phyloP scores from a whole-genome alignment of 495 filamentous ascomycete genomes.

The Halenospora varia region DNA sequence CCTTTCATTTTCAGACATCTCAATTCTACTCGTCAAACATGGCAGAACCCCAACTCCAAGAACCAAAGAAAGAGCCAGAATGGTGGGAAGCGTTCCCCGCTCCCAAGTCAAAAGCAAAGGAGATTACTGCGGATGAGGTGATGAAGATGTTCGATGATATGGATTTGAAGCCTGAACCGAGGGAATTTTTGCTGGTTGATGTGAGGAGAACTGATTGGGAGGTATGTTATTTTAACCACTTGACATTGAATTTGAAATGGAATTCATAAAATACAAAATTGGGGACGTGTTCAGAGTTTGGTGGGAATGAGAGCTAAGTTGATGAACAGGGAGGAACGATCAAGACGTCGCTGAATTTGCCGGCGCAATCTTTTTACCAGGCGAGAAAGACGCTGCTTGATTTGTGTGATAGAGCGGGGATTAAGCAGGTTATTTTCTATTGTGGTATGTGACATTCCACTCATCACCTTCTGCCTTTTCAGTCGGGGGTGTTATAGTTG shows the following conservation, averaged over 20 bases:
- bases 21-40: background rate
- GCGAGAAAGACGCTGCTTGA: constrained; percentile 53
- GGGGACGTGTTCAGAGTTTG: background rate
- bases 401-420: constrained; percentile 46
- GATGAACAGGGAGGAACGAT: constrained; percentile 77
- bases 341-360: constrained; percentile 64
- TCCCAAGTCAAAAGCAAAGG: constrained; percentile 29
- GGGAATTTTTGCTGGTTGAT: constrained; percentile 60
- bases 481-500: no score
- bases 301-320: no score
- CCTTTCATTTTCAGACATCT: background rate
- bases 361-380: constrained; percentile 62
- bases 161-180: constrained; percentile 32
- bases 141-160: constrained; percentile 41
- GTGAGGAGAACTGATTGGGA: constrained; percentile 59
- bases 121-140: constrained; percentile 36
- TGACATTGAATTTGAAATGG: background rate
- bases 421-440: constrained; percentile 60
- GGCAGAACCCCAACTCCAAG: constrained; percentile 4
- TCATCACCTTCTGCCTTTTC: background rate
- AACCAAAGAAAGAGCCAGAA: constrained; percentile 10
- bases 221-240: constrained; percentile 32
- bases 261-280: background rate
- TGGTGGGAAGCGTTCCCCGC: constrained; percentile 39
- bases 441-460: constrained; percentile 49